A percentile compares a stretch with the other conserved stretches of the same genome.
Evolutionary conservation across 495 filamentous ascomycete genomes (phyloP).

Genomic region (Hyaloscypha variabilis): DNA sequence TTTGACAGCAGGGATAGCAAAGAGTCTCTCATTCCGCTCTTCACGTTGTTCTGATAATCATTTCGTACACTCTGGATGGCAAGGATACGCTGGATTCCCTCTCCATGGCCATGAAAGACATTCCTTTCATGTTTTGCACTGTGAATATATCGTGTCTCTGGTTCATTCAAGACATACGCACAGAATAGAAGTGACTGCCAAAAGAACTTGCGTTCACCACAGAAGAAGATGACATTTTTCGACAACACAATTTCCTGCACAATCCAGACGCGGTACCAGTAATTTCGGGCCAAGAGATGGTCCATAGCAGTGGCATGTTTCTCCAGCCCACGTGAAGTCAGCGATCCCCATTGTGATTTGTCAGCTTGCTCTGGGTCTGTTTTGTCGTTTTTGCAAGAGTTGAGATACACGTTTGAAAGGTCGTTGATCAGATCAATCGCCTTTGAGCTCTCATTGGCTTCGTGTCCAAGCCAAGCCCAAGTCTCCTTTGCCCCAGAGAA

Average conservation of each 20-base stretch:
- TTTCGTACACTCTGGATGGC: conserved; percentile 7
- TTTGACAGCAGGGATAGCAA: conserved; percentile 4
- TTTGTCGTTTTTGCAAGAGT: background rate
- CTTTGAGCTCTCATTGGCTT: conserved; percentile 9
- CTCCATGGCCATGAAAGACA: background rate
- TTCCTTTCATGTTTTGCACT: background rate
- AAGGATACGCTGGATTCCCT: background rate
- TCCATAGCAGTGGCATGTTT: background rate
- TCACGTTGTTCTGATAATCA: background rate
- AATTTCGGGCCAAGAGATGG: background rate
- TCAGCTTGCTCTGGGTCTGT: background rate
- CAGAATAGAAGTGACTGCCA: background rate
- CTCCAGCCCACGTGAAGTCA: background rate
- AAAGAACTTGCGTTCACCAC: background rate
- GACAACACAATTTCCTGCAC: conserved; percentile 14
- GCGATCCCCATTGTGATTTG: background rate
- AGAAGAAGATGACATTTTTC: background rate
- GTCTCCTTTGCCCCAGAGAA: conserved; percentile 31
- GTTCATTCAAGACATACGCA: background rate
- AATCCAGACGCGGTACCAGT: conserved; percentile 18
- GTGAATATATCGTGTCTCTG: background rate
- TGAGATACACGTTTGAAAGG: background rate
- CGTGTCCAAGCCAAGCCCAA: conserved; percentile 35
- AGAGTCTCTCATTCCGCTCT: background rate
- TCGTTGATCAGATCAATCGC: background rate